Base-by-base conservation (phyloP, 2,329 filamentous ascomycete genomes). In the Metarhizium anisopliae region DNA sequence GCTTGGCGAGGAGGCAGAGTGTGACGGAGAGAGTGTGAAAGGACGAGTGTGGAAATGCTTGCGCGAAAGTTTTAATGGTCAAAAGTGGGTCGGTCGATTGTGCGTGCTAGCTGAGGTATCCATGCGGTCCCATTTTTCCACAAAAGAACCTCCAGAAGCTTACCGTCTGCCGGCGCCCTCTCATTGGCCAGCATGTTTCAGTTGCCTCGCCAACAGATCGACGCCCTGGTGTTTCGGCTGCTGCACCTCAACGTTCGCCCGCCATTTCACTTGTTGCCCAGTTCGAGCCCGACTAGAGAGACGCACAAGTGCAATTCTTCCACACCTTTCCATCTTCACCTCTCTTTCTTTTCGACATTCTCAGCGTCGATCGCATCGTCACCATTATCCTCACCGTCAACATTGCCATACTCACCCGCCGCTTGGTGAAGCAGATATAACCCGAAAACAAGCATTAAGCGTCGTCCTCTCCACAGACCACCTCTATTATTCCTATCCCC, bases 181-280 rank as follows among this genome's bases (percentile, higher is more conserved):
- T 14, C 11, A 54, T 55, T 51, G 54, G 54, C 43, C 18, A 40
- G 32, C 16, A 2, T 18, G 14, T 2, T 20, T 16, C 10, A 52
- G 70, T 72, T 71, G 70, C 68, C 63, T 52, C 47, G 68, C 62
- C 70, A 71, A 72, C 70, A 59, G 60, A 59, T 67, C 65, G 63
- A 66, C 66, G 11, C 62, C 61, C 60, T 56, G 57, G 52, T 60
- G 59, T 58, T 60, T 60, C 57, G 51, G 40, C 47, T 58, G 51
- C 54, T 43, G 42, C 54, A 35, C 47, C 45, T 52, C 38, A 50
- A 54, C 52, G 45, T 50, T 29, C 30, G 36, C 51, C 53, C 53
- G 59, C 58, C 59, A 55, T 56, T 56, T 51, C 53, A 56, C 59
- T 53, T 57, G 45, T 59, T 60, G 59, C 53, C 56, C 50, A 45